Evolutionary conservation across 352 stramenopile species (phyloP).

Genomic region (Phytophthora macrochlamydospora): DNA sequence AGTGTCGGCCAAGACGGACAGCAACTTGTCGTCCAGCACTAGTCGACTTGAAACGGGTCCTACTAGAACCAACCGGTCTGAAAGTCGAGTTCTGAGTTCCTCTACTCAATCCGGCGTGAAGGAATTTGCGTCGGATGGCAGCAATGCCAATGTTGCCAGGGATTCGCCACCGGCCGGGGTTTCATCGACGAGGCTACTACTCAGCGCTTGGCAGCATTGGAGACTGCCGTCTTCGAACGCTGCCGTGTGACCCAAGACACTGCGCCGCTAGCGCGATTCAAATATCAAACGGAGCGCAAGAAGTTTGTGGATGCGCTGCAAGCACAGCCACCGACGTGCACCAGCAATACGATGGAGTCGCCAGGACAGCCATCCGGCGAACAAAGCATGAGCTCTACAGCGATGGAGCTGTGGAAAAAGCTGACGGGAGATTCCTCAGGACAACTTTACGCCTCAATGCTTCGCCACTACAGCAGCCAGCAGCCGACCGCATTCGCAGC

Average conservation of each 20-base stretch:
- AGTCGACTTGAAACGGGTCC: slow-evolving; percentile 1
- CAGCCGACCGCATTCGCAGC: background rate
- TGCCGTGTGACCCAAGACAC: slow-evolving; percentile 34
- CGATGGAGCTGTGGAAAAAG: slow-evolving; percentile 29
- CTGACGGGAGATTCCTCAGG: slow-evolving; percentile 28
- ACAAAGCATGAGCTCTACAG: background rate
- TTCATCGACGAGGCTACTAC: slow-evolving; percentile 28
- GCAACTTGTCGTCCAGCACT: slow-evolving; percentile 34
- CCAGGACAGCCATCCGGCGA: background rate
- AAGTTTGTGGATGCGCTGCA: slow-evolving; percentile 24
- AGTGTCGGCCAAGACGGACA: slow-evolving; percentile 64
- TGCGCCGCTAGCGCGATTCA: slow-evolving; percentile 24
- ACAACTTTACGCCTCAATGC: slow-evolving; percentile 26
- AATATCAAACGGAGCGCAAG: slow-evolving; percentile 38
- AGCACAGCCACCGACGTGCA: slow-evolving; percentile 9
- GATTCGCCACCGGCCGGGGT: background rate
- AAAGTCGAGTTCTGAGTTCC: slow-evolving; percentile 3
- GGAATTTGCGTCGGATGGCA: background rate
- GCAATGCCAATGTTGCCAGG: background rate
- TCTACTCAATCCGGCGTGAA: background rate
- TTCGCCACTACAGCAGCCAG: slow-evolving; percentile 11
- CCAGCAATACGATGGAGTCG: background rate
- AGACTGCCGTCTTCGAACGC: slow-evolving; percentile 29
- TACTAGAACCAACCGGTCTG: background rate
- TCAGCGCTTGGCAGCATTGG: slow-evolving; percentile 20